A percentile compares a stretch with the other conserved stretches of the same genome.
These are phyloP conservation scores for Cyphellophora attinorum DNA, from an alignment of 2,329 filamentous ascomycete genomes.

Conservation along the genomic window DNA sequence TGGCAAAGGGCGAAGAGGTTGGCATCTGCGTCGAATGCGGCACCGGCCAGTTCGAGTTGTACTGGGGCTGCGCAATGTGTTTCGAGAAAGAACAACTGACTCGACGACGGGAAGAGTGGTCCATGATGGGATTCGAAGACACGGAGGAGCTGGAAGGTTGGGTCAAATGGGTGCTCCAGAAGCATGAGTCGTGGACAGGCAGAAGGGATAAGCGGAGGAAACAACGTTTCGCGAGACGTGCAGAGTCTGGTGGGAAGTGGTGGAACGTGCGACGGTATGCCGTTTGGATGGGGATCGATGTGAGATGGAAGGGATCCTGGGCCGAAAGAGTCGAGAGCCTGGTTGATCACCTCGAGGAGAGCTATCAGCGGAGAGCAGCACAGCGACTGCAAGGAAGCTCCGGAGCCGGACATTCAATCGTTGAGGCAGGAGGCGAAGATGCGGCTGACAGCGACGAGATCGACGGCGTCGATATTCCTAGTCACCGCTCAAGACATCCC, in stretches of 20 bases:
- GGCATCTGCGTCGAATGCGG: conserved; percentile 13
- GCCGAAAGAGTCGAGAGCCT: conserved; percentile 8
- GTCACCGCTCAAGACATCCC: too few relatives aligned
- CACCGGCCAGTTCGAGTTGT: conserved; percentile 8
- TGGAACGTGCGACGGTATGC: conserved; percentile 1
- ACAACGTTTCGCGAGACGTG: conserved; percentile 2
- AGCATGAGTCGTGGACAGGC: conserved; percentile 13
- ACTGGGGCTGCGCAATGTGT: conserved; percentile 13
- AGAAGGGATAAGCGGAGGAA: conserved; percentile 8
- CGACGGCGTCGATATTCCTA: too few relatives aligned
- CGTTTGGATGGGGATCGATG: not conserved
- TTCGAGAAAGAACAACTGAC: conserved; percentile 13
- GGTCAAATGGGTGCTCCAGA: conserved; percentile 11
- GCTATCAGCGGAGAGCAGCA: too few relatives aligned
- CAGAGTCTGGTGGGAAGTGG: conserved; percentile 3
- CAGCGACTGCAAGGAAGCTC: too few relatives aligned
- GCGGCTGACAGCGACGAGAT: too few relatives aligned
- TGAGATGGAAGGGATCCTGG: conserved; percentile 5
- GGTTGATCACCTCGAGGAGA: conserved; percentile 4
- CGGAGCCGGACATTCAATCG: too few relatives aligned
- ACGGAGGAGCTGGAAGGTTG: not conserved
- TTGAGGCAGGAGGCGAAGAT: too few relatives aligned
- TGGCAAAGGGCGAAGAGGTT: conserved; percentile 3
- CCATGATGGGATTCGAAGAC: not conserved
- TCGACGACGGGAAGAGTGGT: conserved; percentile 4